Base-by-base conservation (phyloP, 2,329 filamentous ascomycete genomes). In the Elsinoe arachidis region DNA sequence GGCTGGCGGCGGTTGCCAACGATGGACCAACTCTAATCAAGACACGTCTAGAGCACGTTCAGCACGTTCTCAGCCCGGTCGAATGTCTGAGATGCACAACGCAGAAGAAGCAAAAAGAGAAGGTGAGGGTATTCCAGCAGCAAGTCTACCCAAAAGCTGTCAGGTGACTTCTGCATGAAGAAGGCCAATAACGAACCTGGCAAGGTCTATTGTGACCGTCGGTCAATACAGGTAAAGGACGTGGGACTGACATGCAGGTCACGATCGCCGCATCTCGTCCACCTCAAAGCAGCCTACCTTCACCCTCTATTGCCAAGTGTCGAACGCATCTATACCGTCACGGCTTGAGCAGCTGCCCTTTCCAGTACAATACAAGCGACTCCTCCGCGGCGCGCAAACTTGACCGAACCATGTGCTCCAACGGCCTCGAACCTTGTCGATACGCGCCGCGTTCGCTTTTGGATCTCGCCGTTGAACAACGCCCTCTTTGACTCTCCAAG, bases 261-360 rank as follows among this genome's bases (percentile, higher is more conserved):
- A 9, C 17, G 6, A 19, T 23, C n/a, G 39, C 39, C 10, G n/a
- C 17, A 19, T 19, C 5, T 19, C 5, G 9, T 26, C n/a, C 4
- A 37, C 15, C 47, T 11, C 33, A 33, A 19, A 19, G 7, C 15
- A 23, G 14, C 21, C n/a, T 49, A 34, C 21, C 10, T 51, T 14
- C 46, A 51, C 15, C 26, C 11, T 51, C 19, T 53, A 53, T 53
- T 53, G 49, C 49, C 49, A 53, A 53, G 49, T 53, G n/a, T 19
- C 19, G 35, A 53, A 53, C 49, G 49, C 17, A 39, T 39, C 34
- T 37, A 53, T 26, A 37, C 35, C 49, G 23, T 17, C 49, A 12
- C 49, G 46, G 46, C 46, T 35, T 15, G 12, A 34, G 26, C 44
- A 49, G 15, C 44, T 49, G 17, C 44, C 23, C 33, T 26, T 33